A percentile compares a stretch with the other conserved stretches of the same genome.
phyloP scores from a whole-genome alignment of 2,329 filamentous ascomycete species.

The Chaetomiaceae sp. region DNA sequence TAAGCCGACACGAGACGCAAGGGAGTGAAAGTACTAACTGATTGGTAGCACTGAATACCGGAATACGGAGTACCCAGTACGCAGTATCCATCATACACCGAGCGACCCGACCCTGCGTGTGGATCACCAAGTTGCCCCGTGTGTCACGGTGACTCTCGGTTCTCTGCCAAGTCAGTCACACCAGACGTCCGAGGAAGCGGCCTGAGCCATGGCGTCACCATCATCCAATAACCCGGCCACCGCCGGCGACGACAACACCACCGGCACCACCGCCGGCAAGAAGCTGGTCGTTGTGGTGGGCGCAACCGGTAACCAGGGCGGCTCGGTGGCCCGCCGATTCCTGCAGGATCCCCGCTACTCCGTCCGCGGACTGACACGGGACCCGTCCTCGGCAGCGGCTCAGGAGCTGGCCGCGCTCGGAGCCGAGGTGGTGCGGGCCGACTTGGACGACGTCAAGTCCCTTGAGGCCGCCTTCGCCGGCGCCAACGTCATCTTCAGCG shows the following conservation, averaged over 20 bases:
- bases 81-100: no score
- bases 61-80: no score
- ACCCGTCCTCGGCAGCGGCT: conserved; percentile 38
- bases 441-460: conserved; percentile 38
- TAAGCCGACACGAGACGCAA: not conserved
- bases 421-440: conserved; percentile 40
- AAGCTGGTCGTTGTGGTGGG: conserved; percentile 44
- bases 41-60: no score
- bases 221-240: not conserved
- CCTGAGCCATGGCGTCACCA: conserved; percentile 3
- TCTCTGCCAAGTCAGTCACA: no score
- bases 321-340: conserved; percentile 48
- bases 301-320: conserved; percentile 47
- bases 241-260: no score
- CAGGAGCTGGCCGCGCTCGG: conserved; percentile 37
- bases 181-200: no score
- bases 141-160: no score
- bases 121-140: no score
- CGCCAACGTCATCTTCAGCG: conserved; percentile 48
- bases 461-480: conserved; percentile 39
- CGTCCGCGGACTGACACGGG: conserved; percentile 45
- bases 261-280: conserved; percentile 8
- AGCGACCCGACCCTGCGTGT: no score
- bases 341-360: conserved; percentile 36
- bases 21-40: no score